Evolutionary conservation across 495 filamentous ascomycete species (phyloP).

Genomic region (Margaritispora aquatica): DNA sequence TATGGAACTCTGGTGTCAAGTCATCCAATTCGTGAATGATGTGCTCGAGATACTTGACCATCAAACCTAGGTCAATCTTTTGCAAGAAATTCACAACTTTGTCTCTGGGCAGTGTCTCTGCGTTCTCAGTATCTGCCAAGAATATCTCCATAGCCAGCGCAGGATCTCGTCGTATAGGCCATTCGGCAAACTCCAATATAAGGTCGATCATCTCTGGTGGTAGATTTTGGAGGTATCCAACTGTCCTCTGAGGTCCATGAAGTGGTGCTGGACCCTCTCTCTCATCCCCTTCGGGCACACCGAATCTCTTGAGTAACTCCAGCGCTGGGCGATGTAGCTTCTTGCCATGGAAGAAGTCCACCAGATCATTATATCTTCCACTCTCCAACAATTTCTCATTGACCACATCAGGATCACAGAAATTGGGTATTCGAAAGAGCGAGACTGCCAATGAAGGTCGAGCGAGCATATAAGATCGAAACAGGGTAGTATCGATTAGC

Average conservation of each 20-base stretch:
- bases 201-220: constrained; percentile 84
- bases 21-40: constrained; percentile 85
- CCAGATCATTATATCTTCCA: constrained; percentile 84
- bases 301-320: constrained; percentile 76
- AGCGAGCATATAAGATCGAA: constrained; percentile 88
- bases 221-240: constrained; percentile 85
- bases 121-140: constrained; percentile 88
- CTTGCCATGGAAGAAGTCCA: constrained; percentile 96
- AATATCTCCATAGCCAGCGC: constrained; percentile 93
- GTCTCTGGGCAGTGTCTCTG: constrained; percentile 77
- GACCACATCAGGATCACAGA: constrained; percentile 93
- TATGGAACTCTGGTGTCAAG: constrained; percentile 77
- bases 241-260: constrained; percentile 76
- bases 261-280: constrained; percentile 59
- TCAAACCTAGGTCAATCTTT: constrained; percentile 59
- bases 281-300: constrained; percentile 61
- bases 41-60: constrained; percentile 84
- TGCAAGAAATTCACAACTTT: constrained; percentile 69
- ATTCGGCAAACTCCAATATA: constrained; percentile 84
- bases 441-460: constrained; percentile 78
- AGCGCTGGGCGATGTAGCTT: constrained; percentile 85
- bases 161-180: constrained; percentile 70
- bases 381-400: constrained; percentile 86
- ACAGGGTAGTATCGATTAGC: constrained; percentile 88
- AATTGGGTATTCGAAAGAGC: constrained; percentile 93